A percentile compares a stretch with the other conserved stretches of the same genome.
phyloP scores from a whole-genome alignment of 768 basidiomycete species.

The Lactarius quietus region DNA sequence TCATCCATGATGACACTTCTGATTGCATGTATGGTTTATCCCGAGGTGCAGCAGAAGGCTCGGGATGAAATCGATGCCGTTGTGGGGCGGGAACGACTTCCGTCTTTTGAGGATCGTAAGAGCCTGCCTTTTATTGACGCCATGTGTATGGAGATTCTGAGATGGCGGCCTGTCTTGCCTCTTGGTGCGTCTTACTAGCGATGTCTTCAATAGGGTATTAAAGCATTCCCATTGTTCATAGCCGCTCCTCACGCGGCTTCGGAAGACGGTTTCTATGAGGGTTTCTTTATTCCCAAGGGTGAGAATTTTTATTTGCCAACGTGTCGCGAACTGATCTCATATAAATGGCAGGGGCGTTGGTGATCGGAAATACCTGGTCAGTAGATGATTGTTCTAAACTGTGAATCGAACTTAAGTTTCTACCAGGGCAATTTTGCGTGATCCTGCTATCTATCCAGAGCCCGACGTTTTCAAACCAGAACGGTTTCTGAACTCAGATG shows the following conservation, averaged over 20 bases:
- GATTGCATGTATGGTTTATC: too few relatives aligned
- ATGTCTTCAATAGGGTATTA: neutral
- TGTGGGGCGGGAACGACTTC: constrained; percentile 24
- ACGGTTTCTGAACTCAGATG: constrained; percentile 33
- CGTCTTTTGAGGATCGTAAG: constrained; percentile 10
- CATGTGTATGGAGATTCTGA: neutral
- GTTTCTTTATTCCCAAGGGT: neutral
- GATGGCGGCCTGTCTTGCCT: constrained; percentile 6
- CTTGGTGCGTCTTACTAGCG: neutral
- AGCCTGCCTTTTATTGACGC: constrained; percentile 1
- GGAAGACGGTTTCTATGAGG: neutral
- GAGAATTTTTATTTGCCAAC: neutral
- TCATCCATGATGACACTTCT: neutral
- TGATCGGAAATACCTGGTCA: neutral
- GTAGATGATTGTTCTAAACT: neutral
- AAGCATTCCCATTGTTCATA: neutral
- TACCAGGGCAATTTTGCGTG: constrained; percentile 35
- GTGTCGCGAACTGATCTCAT: neutral
- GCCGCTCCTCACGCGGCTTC: neutral
- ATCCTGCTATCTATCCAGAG: constrained; percentile 45
- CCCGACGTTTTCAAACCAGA: constrained; percentile 50
- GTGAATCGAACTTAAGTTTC: too few relatives aligned
- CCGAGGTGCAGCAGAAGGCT: too few relatives aligned
- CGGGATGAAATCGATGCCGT: constrained; percentile 27
- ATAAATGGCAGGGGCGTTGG: neutral